These are phyloP conservation scores for Apiotrichum gamsii DNA, from an alignment of 1,284 basidiomycete species.

Conservation along the genomic window DNA sequence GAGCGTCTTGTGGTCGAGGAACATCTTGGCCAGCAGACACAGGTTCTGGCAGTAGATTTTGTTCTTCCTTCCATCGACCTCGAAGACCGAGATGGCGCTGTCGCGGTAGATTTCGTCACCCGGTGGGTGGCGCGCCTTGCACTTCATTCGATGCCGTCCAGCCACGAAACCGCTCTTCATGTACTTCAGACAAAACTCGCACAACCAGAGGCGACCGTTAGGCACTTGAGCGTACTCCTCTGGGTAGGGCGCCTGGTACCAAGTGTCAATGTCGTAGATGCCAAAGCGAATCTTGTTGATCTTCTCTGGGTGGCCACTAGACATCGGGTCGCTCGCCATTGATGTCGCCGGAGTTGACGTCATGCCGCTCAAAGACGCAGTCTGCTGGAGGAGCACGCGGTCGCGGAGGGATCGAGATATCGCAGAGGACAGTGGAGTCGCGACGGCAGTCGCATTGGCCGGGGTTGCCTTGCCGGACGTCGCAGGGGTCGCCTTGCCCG, in stretches of 20 bases:
- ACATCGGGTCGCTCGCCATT: not conserved
- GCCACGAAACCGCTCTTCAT: constrained; percentile 93
- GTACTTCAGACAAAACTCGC: constrained; percentile 97
- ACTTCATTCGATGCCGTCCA: constrained; percentile 82
- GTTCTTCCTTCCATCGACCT: constrained; percentile 96
- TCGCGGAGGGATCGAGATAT: constrained; percentile 38
- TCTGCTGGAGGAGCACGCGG: constrained; percentile 32
- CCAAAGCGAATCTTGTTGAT: constrained; percentile 89
- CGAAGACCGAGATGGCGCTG: constrained; percentile 81
- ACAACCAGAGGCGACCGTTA: constrained; percentile 91
- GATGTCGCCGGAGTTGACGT: constrained; percentile 6
- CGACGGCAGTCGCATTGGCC: not conserved
- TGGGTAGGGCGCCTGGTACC: constrained; percentile 98
- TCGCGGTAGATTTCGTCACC: constrained; percentile 98
- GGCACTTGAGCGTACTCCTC: constrained; percentile 94
- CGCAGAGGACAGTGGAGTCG: constrained; percentile 3
- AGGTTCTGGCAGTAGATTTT: constrained; percentile 99
- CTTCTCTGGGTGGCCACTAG: constrained; percentile 27
- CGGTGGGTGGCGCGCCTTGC: constrained; percentile 88
- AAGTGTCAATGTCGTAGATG: constrained; percentile 91
- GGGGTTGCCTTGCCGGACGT: not conserved
- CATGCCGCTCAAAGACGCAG: constrained; percentile 13
- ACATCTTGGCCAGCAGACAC: constrained; percentile 98
- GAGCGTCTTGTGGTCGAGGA: constrained; percentile 97
- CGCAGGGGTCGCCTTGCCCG: constrained; percentile 10